Percentiles rank a stretch among this genome's conserved stretches.
Conservation (phyloP, 2,329 filamentous ascomycete genomes). For the Aureobasidium lini region DNA sequence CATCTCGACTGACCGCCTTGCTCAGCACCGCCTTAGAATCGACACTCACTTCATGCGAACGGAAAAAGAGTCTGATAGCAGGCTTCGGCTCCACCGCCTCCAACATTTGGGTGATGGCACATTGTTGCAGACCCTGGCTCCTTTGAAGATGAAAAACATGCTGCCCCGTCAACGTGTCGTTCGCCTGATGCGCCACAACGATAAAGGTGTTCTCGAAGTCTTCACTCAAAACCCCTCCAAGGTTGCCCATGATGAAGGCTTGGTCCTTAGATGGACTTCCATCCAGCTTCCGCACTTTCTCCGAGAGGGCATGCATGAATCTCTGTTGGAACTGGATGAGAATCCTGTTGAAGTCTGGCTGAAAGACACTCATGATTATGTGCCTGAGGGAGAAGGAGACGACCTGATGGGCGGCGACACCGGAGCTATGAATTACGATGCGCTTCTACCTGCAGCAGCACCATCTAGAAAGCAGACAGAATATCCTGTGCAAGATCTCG, state of each 20-base stretch:
- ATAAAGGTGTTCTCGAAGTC: background rate
- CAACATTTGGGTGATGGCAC: background rate
- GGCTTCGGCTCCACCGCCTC: background rate
- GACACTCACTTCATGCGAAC: background rate
- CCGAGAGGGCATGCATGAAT: conserved; percentile 3
- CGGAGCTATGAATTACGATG: background rate
- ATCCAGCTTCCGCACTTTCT: background rate
- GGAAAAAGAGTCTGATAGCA: background rate
- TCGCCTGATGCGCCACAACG: background rate
- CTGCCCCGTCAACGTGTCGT: background rate
- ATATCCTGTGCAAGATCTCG: background rate
- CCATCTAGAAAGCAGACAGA: background rate
- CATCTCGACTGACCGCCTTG: background rate
- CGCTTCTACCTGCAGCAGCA: background rate
- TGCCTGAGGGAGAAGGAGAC: background rate
- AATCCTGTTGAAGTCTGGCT: background rate
- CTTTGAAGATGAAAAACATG: background rate
- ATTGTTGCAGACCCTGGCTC: background rate
- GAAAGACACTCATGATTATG: background rate
- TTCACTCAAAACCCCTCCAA: background rate
- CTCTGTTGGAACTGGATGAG: background rate
- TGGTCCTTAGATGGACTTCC: background rate
- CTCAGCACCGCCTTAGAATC: background rate
- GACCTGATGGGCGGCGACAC: background rate
- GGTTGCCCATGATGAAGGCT: background rate